Evolutionary conservation across 805 yeast genomes (phyloP).

Genomic region (Saturnispora silvae): DNA sequence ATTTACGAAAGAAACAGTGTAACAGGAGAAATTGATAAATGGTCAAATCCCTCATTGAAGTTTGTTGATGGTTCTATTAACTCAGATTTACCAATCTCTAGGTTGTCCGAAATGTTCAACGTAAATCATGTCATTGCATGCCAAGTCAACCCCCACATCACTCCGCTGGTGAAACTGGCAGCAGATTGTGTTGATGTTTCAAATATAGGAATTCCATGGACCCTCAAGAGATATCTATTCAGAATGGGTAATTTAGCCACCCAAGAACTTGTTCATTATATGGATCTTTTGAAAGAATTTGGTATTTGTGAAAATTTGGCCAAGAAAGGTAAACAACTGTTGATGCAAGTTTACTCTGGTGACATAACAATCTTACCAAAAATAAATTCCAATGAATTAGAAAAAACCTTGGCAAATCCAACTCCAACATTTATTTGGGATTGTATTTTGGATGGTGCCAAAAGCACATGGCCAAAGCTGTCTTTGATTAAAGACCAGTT

Average conservation of each 20-base stretch:
- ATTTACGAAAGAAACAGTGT: slow-evolving; percentile 72
- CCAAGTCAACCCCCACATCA: slow-evolving; percentile 94
- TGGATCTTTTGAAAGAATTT: slow-evolving; percentile 62
- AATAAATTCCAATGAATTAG: slow-evolving; percentile 45
- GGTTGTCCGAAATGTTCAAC: slow-evolving; percentile 92
- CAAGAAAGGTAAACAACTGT: slow-evolving; percentile 61
- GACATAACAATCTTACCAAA: slow-evolving; percentile 89
- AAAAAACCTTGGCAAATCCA: slow-evolving; percentile 68
- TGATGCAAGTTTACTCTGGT: slow-evolving; percentile 85
- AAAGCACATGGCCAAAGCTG: slow-evolving; percentile 90
- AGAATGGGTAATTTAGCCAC: slow-evolving; percentile 40
- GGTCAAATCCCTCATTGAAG: slow-evolving; percentile 68
- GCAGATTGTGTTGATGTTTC: slow-evolving; percentile 33
- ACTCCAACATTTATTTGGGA: slow-evolving; percentile 62
- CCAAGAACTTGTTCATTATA: slow-evolving; percentile 67
- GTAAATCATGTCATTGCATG: slow-evolving; percentile 96
- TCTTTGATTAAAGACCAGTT: slow-evolving; percentile 83
- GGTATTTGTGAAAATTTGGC: slow-evolving; percentile 67
- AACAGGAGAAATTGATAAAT: slow-evolving; percentile 65
- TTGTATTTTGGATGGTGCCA: slow-evolving; percentile 69
- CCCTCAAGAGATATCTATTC: slow-evolving; percentile 44
- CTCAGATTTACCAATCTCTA: slow-evolving; percentile 81
- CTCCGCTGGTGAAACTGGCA: slow-evolving; percentile 68
- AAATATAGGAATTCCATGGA: slow-evolving; percentile 43
- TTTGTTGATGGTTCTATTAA: slow-evolving; percentile 96